These are phyloP conservation scores for Penicillium ochrochloron DNA, from an alignment of 495 filamentous ascomycete genomes.

Conservation along the genomic window DNA sequence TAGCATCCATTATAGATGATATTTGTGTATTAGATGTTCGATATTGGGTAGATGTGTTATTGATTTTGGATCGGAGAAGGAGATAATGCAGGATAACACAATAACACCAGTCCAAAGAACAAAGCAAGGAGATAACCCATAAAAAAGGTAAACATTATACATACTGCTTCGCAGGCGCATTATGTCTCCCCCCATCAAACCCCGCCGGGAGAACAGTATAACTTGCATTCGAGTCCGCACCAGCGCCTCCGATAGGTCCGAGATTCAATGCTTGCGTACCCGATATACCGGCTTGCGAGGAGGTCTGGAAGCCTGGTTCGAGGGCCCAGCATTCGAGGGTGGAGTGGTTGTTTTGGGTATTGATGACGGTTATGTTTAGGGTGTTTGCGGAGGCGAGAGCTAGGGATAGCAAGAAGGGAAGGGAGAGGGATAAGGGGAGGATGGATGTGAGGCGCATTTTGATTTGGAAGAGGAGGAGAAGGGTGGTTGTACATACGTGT, in stretches of 20 bases:
- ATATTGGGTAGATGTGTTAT: background rate
- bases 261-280: conserved; percentile 43
- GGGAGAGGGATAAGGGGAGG: conserved; percentile 18
- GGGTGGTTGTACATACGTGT: background rate
- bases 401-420: conserved; percentile 20
- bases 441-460: conserved; percentile 31
- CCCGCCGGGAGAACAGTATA: conserved; percentile 47
- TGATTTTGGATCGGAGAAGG: background rate
- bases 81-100: background rate
- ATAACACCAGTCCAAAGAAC: background rate
- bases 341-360: conserved; percentile 45
- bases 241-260: conserved; percentile 29
- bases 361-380: conserved; percentile 49
- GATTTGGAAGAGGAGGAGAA: background rate
- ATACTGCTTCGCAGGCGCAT: conserved; percentile 56
- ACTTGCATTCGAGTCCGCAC: conserved; percentile 34
- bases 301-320: conserved; percentile 42
- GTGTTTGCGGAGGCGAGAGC: conserved; percentile 26
- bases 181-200: conserved; percentile 57
- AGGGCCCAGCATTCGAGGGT: conserved; percentile 61
- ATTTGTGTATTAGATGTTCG: background rate
- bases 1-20: background rate
- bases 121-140: background rate
- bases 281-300: conserved; percentile 46
- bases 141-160: conserved; percentile 18